phyloP scores from a whole-genome alignment of 2,329 filamentous ascomycete genomes.

The Sarocladium brachiariae region DNA sequence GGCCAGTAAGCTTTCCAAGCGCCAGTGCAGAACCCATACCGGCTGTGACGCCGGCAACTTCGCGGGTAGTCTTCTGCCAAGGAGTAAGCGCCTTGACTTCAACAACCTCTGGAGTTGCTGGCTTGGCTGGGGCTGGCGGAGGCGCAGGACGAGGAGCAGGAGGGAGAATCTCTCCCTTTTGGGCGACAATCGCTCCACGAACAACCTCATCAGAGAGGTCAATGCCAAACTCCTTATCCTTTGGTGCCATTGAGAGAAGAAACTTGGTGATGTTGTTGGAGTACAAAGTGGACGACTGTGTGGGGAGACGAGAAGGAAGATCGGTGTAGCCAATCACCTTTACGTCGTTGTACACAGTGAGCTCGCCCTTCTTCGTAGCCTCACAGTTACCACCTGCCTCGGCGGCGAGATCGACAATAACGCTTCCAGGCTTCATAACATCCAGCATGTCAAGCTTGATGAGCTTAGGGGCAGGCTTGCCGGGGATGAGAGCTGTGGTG shows the following conservation, averaged over 20 bases:
- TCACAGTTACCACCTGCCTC: conserved; percentile 87
- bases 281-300: conserved; percentile 83
- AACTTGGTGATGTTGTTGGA: conserved; percentile 93
- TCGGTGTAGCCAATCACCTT: conserved; percentile 88
- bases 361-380: conserved; percentile 66
- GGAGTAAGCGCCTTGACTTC: conserved; percentile 62
- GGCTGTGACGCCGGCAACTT: conserved; percentile 67
- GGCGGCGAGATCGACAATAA: conserved; percentile 81
- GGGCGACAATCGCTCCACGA: conserved; percentile 75
- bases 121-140: conserved; percentile 42
- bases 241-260: conserved; percentile 71
- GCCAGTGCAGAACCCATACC: conserved; percentile 71
- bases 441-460: conserved; percentile 75
- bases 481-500: conserved; percentile 86
- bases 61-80: conserved; percentile 71
- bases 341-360: conserved; percentile 67
- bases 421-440: conserved; percentile 84
- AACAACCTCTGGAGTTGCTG: conserved; percentile 37
- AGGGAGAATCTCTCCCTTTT: conserved; percentile 69
- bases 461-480: conserved; percentile 72
- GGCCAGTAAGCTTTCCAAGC: conserved; percentile 73
- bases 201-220: conserved; percentile 81
- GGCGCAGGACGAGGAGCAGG: conserved; percentile 62
- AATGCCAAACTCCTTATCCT: conserved; percentile 72
- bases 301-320: conserved; percentile 76